Base-by-base conservation (phyloP, 1,284 basidiomycete genomes). In the Austropuccinia psidii region DNA sequence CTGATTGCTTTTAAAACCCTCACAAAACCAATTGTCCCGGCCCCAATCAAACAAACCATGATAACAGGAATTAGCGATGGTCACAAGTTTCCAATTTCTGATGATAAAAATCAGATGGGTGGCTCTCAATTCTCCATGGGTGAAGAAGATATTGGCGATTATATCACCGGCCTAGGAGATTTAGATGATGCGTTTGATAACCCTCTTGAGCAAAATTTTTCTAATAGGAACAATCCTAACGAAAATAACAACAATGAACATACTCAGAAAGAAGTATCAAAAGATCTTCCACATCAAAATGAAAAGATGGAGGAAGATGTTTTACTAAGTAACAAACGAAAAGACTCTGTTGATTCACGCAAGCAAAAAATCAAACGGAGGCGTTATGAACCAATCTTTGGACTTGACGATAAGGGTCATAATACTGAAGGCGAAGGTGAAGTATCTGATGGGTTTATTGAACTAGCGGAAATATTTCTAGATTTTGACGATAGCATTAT, bases 161-260 rank as follows among this genome's bases (percentile, higher is more conserved):
- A 52, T 54, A 66, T 66, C 35, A 66, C 64, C 8, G 64, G 64
- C 8, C 17, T 66, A 11, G 64, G 64, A 13, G 64, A 66, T 27
- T 49, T 66, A 8, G 64, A 66, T 35, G 64, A 66, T 15, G 64
- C 64, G 45, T 66, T 66, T 33, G 49, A 60, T 41, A 24, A 0
- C 8, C 58, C 58, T 33, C 29, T 4, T 19, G 37, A n/a, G n/a
- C n/a, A n/a, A n/a, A n/a, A n/a, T n/a, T n/a, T n/a, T n/a, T n/a
- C 17, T 11, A 60, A 37, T 21, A 19, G 15, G 13, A 24, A 31
- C 11, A 64, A 21, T 35, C 33, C 27, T 5, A 27, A 62, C 19
- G 39, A 24, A 15, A 24, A 45, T 29, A 39, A 45, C 6, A 13
- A 39, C 39, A n/a, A n/a, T 19, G 24, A 41, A 6, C 37, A 0